These are phyloP conservation scores for Iodosphaeria phyllophila DNA, from an alignment of 2,329 filamentous ascomycete genomes.

Conservation along the genomic window DNA sequence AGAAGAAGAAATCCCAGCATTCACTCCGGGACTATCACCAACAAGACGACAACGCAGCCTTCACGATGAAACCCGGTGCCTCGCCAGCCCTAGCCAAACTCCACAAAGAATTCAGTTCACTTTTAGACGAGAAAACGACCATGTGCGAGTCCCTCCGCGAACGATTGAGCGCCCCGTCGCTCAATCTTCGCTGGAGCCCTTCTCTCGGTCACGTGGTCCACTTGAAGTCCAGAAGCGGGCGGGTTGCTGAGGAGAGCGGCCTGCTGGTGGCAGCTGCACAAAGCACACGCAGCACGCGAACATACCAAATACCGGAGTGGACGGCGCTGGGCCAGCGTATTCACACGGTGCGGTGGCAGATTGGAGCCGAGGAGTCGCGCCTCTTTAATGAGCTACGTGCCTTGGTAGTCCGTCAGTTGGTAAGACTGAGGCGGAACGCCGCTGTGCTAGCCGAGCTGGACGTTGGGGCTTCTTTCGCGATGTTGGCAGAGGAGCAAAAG, in stretches of 20 bases:
- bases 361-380: constrained; percentile 66
- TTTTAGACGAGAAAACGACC: constrained; percentile 38
- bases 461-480: constrained; percentile 70
- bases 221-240: constrained; percentile 62
- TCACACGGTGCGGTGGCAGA: constrained; percentile 58
- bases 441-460: constrained; percentile 87
- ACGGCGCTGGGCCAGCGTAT: constrained; percentile 60
- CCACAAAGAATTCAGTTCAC: constrained; percentile 44
- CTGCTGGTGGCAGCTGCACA: constrained; percentile 38
- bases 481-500: constrained; percentile 53
- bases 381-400: constrained; percentile 61
- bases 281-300: constrained; percentile 66
- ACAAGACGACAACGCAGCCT: constrained; percentile 38
- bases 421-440: constrained; percentile 76
- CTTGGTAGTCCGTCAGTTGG: constrained; percentile 60
- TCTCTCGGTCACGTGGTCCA: constrained; percentile 81
- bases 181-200: constrained; percentile 74
- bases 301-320: constrained; percentile 75
- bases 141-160: constrained; percentile 44
- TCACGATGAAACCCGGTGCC: constrained; percentile 50
- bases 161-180: constrained; percentile 39
- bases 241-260: constrained; percentile 12
- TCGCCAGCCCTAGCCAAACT: constrained; percentile 46
- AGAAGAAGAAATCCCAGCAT: constrained; percentile 18
- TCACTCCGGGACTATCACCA: constrained; percentile 37